Evolutionary conservation across 148 eudicot species (phyloP), one percentile per base, ranked within the genome.

Genomic region (Bassia scoparia): DNA sequence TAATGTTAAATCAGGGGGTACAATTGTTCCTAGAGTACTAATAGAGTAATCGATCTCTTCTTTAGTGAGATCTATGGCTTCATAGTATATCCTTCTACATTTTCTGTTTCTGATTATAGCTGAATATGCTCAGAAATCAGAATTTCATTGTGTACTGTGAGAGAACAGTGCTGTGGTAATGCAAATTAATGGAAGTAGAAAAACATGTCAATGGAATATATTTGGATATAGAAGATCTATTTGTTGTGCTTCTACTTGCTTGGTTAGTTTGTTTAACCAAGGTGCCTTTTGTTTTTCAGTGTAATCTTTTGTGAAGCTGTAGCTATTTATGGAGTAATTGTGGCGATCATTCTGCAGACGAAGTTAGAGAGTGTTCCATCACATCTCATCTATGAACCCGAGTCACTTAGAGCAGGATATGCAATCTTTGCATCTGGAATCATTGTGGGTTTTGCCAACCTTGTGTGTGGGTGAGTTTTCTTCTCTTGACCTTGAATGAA

Each of bases 301-400:
- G 97, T 95, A 61, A 95, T 95, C 56, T 95, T 95, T 69, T 95
- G 99, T 80, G 97, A 91, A 86, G 99, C 97, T 75, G 99, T 95
- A 81, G 99, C 99, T 65, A 95, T 91, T 76, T 95, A 95, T 79
- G 99, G 99, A 48, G 99, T 95, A 78, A 95, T 92, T 50, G 99
- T 92, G 80, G 99, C 99, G 38, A 95, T 95, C 82, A 95, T 95
- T 78, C 85, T 91, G 78, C 99, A 95, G 83, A 95, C 96, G 34
- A 95, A 91, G 80, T 80, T 95, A 76, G 97, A 95, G 80, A 95
- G 94, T 75, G 99, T 95, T 59, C 96, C 96, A 67, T 18, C 83
- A 16, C 79, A 93, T 64, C 83, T 81, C 75, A 64, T 95, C 29
- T 84, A 91, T 70, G 86, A 73, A 52, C 84, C 97, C 0, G 96